Evolutionary conservation across 225 moss, liverwort and hornwort species (phyloP), one percentile per base, ranked within the genome.

Genomic region (Bryoerythrophyllum caledonicum): DNA sequence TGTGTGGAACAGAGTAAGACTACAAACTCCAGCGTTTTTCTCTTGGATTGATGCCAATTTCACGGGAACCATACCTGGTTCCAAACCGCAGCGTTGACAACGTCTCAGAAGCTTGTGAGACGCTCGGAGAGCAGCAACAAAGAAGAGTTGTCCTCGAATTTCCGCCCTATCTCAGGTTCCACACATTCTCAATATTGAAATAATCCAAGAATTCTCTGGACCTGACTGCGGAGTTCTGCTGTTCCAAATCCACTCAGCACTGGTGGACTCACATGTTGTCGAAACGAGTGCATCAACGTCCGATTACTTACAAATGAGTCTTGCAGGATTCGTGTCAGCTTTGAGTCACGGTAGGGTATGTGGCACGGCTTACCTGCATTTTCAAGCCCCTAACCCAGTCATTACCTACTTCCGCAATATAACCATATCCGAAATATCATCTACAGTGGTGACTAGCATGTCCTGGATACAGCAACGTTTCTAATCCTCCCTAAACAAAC

Each of bases 281-380:
- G 48, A 46, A 65, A 65, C 14, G 23, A 76, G 10, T 70, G 70
- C 57, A 80, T 37, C 37, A 70, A 55, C 24, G 35, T 46, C n/a
- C 41, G 43, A 76, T 55, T 10, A 65, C 65, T 85, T 85, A 87
- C 90, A 41, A 90, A 78, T 57, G 90, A 90, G 32, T 90, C 90
- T 79, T 90, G 90, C 55, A 90, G 85, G 43, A 87, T 87, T 76
- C 83, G 85, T 23, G 87, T 90, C 82, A 90, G 55, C 72, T 87
- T 90, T n/a, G 83, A 90, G 73, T 90, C 90, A 24, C 87, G 85
- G 70, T 90, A 86, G 44, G 87, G 87, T 56, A 90, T 73, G 75
- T 90, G 90, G 43, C 68, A 76, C 54, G 76, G 63, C 75, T 68
- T 90, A 46, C 82, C 87, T 90, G 83, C 84, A 79, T 60, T 65